These are phyloP conservation scores for Aspergillus floridensis DNA, from an alignment of 2,329 filamentous ascomycete genomes.

Conservation along the genomic window DNA sequence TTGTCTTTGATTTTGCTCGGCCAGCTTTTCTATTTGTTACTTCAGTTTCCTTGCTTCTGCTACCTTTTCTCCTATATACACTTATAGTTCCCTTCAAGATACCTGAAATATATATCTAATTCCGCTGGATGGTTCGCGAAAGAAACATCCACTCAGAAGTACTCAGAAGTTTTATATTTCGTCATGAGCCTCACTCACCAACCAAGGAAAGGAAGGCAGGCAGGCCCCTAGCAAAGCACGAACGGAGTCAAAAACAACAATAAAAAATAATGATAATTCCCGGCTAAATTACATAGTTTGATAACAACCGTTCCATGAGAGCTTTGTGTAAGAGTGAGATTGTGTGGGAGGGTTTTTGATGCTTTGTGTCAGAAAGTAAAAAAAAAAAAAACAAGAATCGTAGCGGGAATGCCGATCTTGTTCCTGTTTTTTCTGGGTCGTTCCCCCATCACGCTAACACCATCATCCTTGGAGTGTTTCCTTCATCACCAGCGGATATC, in stretches of 20 bases:
- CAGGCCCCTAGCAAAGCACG: background rate
- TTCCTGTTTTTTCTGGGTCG: background rate
- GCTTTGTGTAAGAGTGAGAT: conserved; percentile 12
- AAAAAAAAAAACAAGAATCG: background rate
- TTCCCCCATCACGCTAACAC: background rate
- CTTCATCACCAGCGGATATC: background rate
- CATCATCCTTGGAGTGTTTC: background rate
- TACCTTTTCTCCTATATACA: too few species aligned
- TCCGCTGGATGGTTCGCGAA: too few species aligned
- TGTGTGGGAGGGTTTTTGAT: conserved; percentile 1
- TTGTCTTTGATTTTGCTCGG: background rate
- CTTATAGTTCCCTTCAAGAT: too few species aligned
- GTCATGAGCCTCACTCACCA: too few species aligned
- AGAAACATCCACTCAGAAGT: too few species aligned
- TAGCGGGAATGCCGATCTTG: background rate
- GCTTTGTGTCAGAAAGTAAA: background rate
- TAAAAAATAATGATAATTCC: conserved; percentile 27
- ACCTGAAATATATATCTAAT: too few species aligned
- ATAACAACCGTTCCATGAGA: conserved; percentile 26
- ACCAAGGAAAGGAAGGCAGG: background rate
- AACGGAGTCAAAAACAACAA: background rate
- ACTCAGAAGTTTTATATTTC: too few species aligned
- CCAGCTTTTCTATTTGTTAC: background rate
- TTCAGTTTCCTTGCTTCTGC: background rate
- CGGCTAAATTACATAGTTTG: conserved; percentile 39